Evolutionary conservation across 768 basidiomycete species (phyloP).

Genomic region (Suillus cothurnatus): DNA sequence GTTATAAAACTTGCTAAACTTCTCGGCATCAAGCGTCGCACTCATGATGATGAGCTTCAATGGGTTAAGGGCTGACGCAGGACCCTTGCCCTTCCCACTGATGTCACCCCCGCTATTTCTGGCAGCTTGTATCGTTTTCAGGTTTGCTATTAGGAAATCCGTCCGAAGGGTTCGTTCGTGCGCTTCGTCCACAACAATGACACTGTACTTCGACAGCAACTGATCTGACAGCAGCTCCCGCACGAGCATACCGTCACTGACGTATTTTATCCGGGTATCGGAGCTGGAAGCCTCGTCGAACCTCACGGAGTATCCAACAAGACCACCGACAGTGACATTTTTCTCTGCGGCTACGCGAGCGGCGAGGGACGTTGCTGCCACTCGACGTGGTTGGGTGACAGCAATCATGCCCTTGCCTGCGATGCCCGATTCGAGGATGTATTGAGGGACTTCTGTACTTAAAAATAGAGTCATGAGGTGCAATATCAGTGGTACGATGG

Average conservation of each 20-base stretch:
- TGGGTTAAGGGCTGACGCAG: conserved; percentile 48
- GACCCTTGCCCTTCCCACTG: conserved; percentile 46
- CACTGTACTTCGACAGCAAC: conserved; percentile 77
- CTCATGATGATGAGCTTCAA: conserved; percentile 97
- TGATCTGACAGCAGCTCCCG: conserved; percentile 86
- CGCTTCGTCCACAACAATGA: conserved; percentile 94
- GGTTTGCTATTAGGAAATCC: conserved; percentile 87
- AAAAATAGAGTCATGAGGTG: conserved; percentile 19
- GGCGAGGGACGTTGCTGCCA: conserved; percentile 96
- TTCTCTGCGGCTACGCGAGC: conserved; percentile 87
- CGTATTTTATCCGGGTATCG: conserved; percentile 88
- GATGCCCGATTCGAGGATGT: conserved; percentile 82
- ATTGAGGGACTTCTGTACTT: conserved; percentile 91
- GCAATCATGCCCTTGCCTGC: conserved; percentile 76
- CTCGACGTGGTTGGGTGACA: conserved; percentile 92
- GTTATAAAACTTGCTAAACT: conserved; percentile 87
- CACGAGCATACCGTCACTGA: conserved; percentile 98
- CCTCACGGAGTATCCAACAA: conserved; percentile 93
- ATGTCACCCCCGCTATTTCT: conserved; percentile 55
- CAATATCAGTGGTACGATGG: conserved; percentile 3
- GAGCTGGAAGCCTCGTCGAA: conserved; percentile 82
- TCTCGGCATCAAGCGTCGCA: conserved; percentile 94
- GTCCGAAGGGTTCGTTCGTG: conserved; percentile 96
- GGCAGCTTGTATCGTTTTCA: conserved; percentile 76
- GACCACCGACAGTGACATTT: conserved; percentile 64